Percentiles rank a stretch among this genome's conserved stretches.
These are phyloP conservation scores for Amaranthus tricolor DNA, from an alignment of 179 eudicot species.

Conservation along the genomic window DNA sequence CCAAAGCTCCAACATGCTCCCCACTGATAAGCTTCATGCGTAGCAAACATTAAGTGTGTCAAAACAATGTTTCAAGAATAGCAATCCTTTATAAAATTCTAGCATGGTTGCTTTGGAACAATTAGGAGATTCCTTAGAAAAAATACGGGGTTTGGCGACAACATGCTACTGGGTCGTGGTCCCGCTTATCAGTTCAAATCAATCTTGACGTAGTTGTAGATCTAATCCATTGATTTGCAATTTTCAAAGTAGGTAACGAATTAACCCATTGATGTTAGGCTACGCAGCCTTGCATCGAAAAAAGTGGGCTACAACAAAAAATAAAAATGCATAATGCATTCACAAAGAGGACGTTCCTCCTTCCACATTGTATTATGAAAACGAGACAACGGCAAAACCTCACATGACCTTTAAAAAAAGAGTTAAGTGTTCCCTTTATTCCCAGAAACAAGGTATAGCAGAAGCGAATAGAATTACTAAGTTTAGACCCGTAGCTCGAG, in stretches of 20 bases:
- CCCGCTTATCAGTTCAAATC: too few species aligned
- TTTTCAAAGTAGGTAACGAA: background rate
- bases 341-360: background rate
- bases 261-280: too few species aligned
- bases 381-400: background rate
- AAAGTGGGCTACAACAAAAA: background rate
- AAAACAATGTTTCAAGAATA: constrained; percentile 15
- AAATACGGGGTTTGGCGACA: too few species aligned
- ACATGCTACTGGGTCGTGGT: too few species aligned
- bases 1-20: constrained; percentile 98
- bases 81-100: background rate
- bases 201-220: background rate
- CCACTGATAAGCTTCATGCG: constrained; percentile 89
- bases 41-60: constrained; percentile 20
- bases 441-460: background rate
- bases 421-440: background rate
- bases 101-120: background rate
- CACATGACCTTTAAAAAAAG: background rate
- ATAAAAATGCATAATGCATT: background rate
- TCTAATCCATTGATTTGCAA: background rate
- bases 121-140: too few species aligned
- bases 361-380: background rate
- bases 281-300: background rate
- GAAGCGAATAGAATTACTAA: too few species aligned
- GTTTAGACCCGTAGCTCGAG: background rate